Evolutionary conservation across 2,329 filamentous ascomycete species (phyloP).

Genomic region (Fusarium pilosicola): DNA sequence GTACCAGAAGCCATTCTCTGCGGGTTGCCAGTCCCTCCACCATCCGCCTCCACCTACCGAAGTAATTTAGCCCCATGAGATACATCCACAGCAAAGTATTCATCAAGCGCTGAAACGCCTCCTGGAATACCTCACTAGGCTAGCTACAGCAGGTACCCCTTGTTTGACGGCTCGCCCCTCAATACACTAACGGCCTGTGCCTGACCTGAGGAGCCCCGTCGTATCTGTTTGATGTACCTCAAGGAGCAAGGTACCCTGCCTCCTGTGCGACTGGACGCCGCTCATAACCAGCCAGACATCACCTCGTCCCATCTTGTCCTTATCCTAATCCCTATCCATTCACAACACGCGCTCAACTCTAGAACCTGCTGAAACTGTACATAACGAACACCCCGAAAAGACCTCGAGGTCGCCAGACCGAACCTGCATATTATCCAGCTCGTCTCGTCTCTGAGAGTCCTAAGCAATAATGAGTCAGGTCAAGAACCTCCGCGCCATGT

Average conservation of each 20-base stretch:
- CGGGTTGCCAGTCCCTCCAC: constrained; percentile 20
- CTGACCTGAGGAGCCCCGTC: constrained; percentile 12
- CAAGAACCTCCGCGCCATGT: constrained; percentile 81
- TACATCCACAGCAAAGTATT: constrained; percentile 33
- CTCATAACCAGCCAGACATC: constrained; percentile 38
- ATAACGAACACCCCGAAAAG: constrained; percentile 12
- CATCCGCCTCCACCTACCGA: constrained; percentile 32
- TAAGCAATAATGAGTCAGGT: constrained; percentile 71
- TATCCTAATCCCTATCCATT: constrained; percentile 16
- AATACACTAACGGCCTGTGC: constrained; percentile 36
- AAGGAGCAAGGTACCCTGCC: constrained; percentile 26
- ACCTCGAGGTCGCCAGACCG: constrained; percentile 38
- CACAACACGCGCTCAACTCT: constrained; percentile 20
- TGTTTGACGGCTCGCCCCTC: constrained; percentile 30
- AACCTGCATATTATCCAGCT: constrained; percentile 38
- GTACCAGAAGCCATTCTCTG: constrained; percentile 24
- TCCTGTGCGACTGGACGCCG: constrained; percentile 26
- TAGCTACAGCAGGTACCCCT: constrained; percentile 31
- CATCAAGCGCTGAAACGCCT: constrained; percentile 26
- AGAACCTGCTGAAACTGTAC: constrained; percentile 12
- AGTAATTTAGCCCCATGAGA: constrained; percentile 13
- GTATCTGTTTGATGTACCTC: constrained; percentile 32
- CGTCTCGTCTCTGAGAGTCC: constrained; percentile 21
- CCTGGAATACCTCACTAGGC: constrained; percentile 25
- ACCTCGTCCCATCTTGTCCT: constrained; percentile 30